A percentile compares a stretch with the other conserved stretches of the same genome.
Evolutionary conservation across 2,329 filamentous ascomycete genomes (phyloP).

Genomic region (Saccharata proteae): DNA sequence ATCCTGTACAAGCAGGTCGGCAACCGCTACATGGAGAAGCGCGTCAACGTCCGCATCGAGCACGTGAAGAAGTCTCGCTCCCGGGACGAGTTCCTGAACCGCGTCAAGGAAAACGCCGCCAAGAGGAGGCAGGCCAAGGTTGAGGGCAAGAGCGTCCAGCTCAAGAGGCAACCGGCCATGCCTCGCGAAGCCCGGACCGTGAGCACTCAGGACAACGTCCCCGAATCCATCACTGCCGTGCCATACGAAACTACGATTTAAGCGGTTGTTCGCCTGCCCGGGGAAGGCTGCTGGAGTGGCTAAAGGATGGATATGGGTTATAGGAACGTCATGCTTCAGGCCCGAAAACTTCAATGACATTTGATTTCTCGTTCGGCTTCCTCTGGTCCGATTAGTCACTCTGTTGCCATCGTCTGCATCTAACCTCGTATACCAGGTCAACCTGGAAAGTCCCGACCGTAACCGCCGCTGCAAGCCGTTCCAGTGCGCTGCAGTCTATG

Average conservation of each 20-base stretch:
- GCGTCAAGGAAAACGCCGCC: constrained; percentile 92
- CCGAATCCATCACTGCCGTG: constrained; percentile 83
- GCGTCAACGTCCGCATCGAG: constrained; percentile 97
- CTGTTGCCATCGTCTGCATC: no score
- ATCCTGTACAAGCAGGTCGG: constrained; percentile 99
- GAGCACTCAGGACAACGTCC: constrained; percentile 67
- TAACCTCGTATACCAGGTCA: no score
- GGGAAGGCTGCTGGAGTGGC: constrained; percentile 6
- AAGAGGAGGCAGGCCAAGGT: constrained; percentile 89
- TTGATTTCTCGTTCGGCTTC: no score
- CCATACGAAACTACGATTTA: constrained; percentile 99
- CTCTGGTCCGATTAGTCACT: no score
- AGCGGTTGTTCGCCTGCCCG: constrained; percentile 20
- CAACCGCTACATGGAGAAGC: constrained; percentile 99
- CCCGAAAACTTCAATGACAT: constrained; percentile 7
- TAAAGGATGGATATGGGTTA: constrained; percentile 6
- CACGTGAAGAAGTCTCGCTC: constrained; percentile 92
- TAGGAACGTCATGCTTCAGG: constrained; percentile 9
- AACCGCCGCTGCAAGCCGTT: no score
- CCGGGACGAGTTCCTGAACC: constrained; percentile 88
- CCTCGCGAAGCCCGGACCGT: constrained; percentile 75
- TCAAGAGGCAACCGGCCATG: constrained; percentile 78
- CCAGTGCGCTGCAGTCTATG: no score
- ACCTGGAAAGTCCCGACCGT: no score
- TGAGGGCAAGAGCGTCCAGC: constrained; percentile 72